A percentile compares a stretch with the other conserved stretches of the same genome.
phyloP scores from a whole-genome alignment of 768 basidiomycete species.

The Phanerodontia chrysosporium region DNA sequence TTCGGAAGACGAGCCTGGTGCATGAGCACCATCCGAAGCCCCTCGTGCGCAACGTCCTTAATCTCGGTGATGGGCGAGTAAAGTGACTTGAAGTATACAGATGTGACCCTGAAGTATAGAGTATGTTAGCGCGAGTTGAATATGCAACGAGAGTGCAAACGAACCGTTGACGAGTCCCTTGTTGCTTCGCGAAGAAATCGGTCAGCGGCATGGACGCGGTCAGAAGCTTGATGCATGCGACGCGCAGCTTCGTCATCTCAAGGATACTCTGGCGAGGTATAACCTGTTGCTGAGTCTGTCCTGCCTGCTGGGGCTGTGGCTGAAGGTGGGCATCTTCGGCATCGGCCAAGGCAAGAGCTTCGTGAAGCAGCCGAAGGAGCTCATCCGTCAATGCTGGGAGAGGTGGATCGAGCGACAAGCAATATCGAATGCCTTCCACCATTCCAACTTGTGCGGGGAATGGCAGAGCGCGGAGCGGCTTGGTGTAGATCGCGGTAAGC shows the following conservation, averaged over 20 bases:
- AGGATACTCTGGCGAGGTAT: constrained; percentile 60
- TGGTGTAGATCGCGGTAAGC: constrained; percentile 88
- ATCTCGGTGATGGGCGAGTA: constrained; percentile 90
- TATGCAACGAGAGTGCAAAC: constrained; percentile 9
- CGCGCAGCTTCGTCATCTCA: constrained; percentile 85
- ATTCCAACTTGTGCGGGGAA: constrained; percentile 96
- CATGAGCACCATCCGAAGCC: constrained; percentile 80
- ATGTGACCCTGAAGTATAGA: constrained; percentile 62
- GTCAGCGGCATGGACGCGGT: constrained; percentile 94
- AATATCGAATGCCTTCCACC: constrained; percentile 95
- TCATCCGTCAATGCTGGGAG: constrained; percentile 92
- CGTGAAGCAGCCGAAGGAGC: constrained; percentile 84
- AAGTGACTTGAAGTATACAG: constrained; percentile 97
- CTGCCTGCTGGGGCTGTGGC: constrained; percentile 54
- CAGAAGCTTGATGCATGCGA: constrained; percentile 88
- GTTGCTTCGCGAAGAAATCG: constrained; percentile 87
- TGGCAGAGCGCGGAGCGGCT: constrained; percentile 90
- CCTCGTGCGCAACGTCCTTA: constrained; percentile 93
- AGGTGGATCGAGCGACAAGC: constrained; percentile 83
- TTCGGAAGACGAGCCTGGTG: constrained; percentile 92
- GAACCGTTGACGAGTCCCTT: constrained; percentile 81
- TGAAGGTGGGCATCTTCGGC: constrained; percentile 86
- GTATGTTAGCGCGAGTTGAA: not conserved
- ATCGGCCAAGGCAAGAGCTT: constrained; percentile 92
- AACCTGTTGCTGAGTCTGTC: constrained; percentile 43